phyloP scores from a whole-genome alignment of 768 basidiomycete species.

The Dictyophora rubrovolvata region DNA sequence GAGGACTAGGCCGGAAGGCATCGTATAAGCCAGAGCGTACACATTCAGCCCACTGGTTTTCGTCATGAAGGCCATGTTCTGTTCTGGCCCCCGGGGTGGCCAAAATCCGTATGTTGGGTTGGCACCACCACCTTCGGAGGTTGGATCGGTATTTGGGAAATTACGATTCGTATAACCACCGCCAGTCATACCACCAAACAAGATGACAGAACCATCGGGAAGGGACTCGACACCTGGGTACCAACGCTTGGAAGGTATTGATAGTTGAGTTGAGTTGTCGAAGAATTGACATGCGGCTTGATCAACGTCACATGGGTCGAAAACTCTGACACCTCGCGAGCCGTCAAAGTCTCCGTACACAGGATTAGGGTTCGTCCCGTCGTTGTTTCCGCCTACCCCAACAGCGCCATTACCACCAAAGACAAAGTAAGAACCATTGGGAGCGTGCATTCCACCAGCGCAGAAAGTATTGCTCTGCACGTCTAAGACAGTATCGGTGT shows the following conservation, averaged over 20 bases:
- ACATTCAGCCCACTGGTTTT: slow-evolving; percentile 69
- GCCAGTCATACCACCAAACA: slow-evolving; percentile 73
- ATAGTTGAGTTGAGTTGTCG: slow-evolving; percentile 49
- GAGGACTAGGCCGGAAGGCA: slow-evolving; percentile 70
- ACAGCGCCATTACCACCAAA: slow-evolving; percentile 76
- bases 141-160: slow-evolving; percentile 56
- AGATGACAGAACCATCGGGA: slow-evolving; percentile 64
- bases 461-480: slow-evolving; percentile 69
- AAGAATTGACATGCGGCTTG: slow-evolving; percentile 58
- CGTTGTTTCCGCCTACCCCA: slow-evolving; percentile 51
- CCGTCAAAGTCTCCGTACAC: slow-evolving; percentile 77
- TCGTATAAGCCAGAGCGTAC: slow-evolving; percentile 64
- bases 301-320: slow-evolving; percentile 56
- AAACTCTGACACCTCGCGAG: slow-evolving; percentile 63
- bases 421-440: slow-evolving; percentile 64
- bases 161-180: slow-evolving; percentile 78
- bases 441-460: slow-evolving; percentile 72
- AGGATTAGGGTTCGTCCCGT: slow-evolving; percentile 34
- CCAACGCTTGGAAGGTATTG: slow-evolving; percentile 66
- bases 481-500: slow-evolving; percentile 56
- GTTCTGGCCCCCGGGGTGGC: slow-evolving; percentile 42
- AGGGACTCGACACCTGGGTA: slow-evolving; percentile 69
- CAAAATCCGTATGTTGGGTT: slow-evolving; percentile 81
- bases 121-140: slow-evolving; percentile 53
- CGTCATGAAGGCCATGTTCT: slow-evolving; percentile 56